Conservation (phyloP, 2,329 filamentous ascomycete species). For the Aaosphaeria arxii region DNA sequence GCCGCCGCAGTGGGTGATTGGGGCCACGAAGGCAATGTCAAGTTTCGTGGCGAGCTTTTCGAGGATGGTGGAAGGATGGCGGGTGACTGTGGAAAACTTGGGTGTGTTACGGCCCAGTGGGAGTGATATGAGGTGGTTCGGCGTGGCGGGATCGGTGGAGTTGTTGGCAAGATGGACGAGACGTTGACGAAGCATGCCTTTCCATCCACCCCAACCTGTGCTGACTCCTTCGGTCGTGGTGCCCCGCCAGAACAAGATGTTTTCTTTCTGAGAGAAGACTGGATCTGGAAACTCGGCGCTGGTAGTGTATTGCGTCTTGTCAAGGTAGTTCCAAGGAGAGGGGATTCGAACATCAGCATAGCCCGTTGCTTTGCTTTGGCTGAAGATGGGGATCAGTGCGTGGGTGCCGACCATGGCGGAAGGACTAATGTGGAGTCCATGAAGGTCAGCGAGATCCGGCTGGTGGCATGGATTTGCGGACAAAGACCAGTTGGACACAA, state of each 20-base stretch:
- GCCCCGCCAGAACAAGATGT: constrained; percentile 73
- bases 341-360: constrained; percentile 79
- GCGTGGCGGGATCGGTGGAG: constrained; percentile 17
- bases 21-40: constrained; percentile 59
- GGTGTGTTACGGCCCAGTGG: constrained; percentile 53
- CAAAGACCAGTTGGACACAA: too few species aligned
- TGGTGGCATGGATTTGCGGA: constrained; percentile 68
- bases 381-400: constrained; percentile 71
- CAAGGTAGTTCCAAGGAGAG: constrained; percentile 59
- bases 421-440: constrained; percentile 69
- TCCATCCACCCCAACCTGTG: constrained; percentile 24
- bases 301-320: constrained; percentile 54
- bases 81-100: constrained; percentile 54
- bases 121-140: constrained; percentile 31
- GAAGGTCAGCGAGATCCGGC: constrained; percentile 70
- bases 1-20: constrained; percentile 55
- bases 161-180: constrained; percentile 58
- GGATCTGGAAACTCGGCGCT: constrained; percentile 51
- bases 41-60: constrained; percentile 46
- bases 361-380: constrained; percentile 66
- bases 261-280: constrained; percentile 60
- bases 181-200: constrained; percentile 67
- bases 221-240: constrained; percentile 54
- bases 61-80: constrained; percentile 50
- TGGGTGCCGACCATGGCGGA: constrained; percentile 61